phyloP scores from a whole-genome alignment of 345 rosid genomes.

The Citrus inodora region DNA sequence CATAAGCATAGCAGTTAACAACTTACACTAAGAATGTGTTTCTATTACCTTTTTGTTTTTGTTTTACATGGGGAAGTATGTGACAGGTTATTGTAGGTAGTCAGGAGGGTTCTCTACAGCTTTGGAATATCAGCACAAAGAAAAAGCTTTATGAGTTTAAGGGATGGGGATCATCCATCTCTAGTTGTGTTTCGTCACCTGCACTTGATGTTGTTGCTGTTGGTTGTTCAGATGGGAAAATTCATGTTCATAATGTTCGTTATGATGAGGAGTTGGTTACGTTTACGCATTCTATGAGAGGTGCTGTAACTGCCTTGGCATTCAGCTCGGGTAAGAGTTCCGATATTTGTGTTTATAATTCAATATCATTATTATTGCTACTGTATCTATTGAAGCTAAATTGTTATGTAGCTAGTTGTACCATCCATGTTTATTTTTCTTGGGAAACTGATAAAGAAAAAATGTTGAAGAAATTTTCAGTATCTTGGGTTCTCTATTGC shows the following conservation, averaged over 20 bases:
- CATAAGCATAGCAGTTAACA: neutral
- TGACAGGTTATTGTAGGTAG: slow-evolving; percentile 81
- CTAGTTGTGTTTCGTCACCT: slow-evolving; percentile 87
- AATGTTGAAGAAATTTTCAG: neutral
- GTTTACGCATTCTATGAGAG: slow-evolving; percentile 75
- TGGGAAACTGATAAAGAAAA: neutral
- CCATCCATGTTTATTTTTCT: neutral
- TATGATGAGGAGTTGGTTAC: slow-evolving; percentile 71
- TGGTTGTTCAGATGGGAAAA: slow-evolving; percentile 93
- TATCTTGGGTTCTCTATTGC: neutral
- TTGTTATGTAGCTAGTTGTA: neutral
- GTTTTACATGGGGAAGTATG: slow-evolving; percentile 10
- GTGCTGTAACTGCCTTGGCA: slow-evolving; percentile 78
- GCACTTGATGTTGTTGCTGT: slow-evolving; percentile 91
- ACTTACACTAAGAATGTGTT: neutral
- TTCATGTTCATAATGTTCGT: slow-evolving; percentile 80
- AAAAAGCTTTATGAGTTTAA: slow-evolving; percentile 73
- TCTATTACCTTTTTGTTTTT: neutral
- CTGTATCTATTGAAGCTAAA: neutral
- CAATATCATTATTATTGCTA: neutral
- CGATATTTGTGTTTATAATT: neutral
- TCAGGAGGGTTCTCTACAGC: slow-evolving; percentile 84
- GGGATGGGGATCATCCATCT: slow-evolving; percentile 76
- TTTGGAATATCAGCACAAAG: slow-evolving; percentile 92
- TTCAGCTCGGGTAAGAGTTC: slow-evolving; percentile 66